These are phyloP conservation scores for Helotiales sp. DNA, from an alignment of 2,329 filamentous ascomycete genomes.

Conservation along the genomic window DNA sequence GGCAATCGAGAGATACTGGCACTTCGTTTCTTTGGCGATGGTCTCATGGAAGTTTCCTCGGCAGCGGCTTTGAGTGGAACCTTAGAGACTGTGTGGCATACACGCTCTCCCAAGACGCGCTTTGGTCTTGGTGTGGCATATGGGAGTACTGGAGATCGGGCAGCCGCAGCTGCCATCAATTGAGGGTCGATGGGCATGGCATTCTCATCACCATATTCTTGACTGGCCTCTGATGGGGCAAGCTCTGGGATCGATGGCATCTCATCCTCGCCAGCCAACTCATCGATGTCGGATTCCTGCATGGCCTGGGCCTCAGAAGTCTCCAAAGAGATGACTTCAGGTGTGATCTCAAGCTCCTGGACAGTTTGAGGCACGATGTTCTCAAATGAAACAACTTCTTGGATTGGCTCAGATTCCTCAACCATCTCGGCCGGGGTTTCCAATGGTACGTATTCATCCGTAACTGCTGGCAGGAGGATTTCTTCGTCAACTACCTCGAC, in stretches of 20 bases:
- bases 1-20: constrained; percentile 51
- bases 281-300: neutral
- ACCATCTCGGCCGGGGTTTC: neutral
- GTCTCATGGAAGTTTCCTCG: constrained; percentile 49
- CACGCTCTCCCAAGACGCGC: constrained; percentile 42
- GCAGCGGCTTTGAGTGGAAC: constrained; percentile 74
- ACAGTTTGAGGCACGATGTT: neutral
- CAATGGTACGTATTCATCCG: neutral
- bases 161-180: constrained; percentile 42
- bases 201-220: constrained; percentile 72
- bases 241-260: constrained; percentile 46
- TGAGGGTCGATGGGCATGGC: constrained; percentile 60
- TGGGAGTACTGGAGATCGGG: constrained; percentile 52
- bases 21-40: constrained; percentile 47
- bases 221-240: constrained; percentile 62
- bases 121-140: constrained; percentile 39
- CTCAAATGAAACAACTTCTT: neutral
- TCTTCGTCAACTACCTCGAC: constrained; percentile 15
- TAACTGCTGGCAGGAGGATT: neutral
- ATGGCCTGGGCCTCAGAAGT: neutral
- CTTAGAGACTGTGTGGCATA: constrained; percentile 77
- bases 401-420: neutral
- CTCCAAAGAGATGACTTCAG: neutral
- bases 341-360: neutral
- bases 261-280: neutral